Base-by-base conservation (phyloP, 164 flowering plant genomes). In the Nelumbo lutea region DNA sequence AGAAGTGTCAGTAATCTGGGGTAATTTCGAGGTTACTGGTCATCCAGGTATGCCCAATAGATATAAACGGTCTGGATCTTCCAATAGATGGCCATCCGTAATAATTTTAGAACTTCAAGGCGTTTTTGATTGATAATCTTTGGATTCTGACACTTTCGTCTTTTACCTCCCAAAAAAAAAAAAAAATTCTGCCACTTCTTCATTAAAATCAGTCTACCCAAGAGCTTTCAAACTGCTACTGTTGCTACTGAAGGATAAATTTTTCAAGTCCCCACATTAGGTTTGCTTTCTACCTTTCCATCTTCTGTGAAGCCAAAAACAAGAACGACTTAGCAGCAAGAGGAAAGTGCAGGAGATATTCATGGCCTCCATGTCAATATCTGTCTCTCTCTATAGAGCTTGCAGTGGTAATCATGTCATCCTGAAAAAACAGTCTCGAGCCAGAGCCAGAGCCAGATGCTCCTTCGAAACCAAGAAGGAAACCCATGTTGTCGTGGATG, bases 331-430 rank as follows among this genome's bases (percentile, higher is more conserved):
- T 27, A 27, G 27, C 27, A 45, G 6, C 43, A 43, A 64, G 40
- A 58, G 38, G 1, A 69, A 38, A 64, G 9, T 58, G 9, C 43
- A 27, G 4, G 41, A 13, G 41, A 46, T 70, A 72, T 44, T 70
- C 42, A 84, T 83, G 88, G 85, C 85, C 69, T 78, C 87, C 66
- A 66, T 80, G 62, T 72, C 84, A 75, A 75, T 84, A 57, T 70
- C 79, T 76, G 82, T 85, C n/a, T 82, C 80, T 3, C 27, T 77
- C 64, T 83, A 77, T 15, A 76, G 70, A 79, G 79, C 80, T 56
- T 81, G 79, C 78, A 73, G 70, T 72, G 75, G 83, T 64, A 71
- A 76, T 47, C 82, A 75, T 63, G 62, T 72, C 66, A 74, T 68
- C 44, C 81, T 64, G 79, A 85, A 77, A 71, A 76, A 74, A 48